These are phyloP conservation scores for Rhodotorula paludigena DNA, from an alignment of 768 basidiomycete species.

Conservation along the genomic window DNA sequence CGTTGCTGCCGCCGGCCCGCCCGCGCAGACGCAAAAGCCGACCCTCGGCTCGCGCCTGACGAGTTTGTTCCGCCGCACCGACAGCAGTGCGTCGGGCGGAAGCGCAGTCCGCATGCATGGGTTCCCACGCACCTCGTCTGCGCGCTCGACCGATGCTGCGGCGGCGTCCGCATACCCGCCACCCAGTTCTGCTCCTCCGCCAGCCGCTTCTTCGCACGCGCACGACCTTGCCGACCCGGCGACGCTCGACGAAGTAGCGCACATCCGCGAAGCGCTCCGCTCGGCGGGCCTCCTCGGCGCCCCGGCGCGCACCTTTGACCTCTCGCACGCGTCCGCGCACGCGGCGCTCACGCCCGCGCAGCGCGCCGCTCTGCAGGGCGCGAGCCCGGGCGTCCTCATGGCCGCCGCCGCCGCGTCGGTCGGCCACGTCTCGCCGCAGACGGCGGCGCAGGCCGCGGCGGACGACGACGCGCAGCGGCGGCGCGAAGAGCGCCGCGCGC, in stretches of 20 bases:
- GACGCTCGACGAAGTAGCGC: not conserved
- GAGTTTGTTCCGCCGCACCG: too few relatives aligned
- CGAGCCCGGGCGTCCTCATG: not conserved
- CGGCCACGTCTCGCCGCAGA: too few relatives aligned
- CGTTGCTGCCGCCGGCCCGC: too few relatives aligned
- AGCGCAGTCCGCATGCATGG: too few relatives aligned
- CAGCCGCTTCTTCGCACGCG: too few relatives aligned
- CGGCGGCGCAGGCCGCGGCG: not conserved
- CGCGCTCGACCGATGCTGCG: too few relatives aligned
- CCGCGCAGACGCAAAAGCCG: too few relatives aligned
- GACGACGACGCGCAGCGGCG: not conserved
- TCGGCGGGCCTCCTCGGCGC: not conserved
- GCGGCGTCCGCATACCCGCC: not conserved
- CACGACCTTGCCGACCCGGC: not conserved
- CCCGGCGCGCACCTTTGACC: not conserved
- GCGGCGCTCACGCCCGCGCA: not conserved
- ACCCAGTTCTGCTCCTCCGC: not conserved
- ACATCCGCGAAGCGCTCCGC: not conserved
- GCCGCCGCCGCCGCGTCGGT: not conserved
- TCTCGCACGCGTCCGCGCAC: not conserved
- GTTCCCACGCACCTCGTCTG: too few relatives aligned
- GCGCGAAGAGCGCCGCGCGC: conserved; percentile 8
- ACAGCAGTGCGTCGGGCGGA: too few relatives aligned
- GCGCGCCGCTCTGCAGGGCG: not conserved
- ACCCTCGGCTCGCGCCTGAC: too few relatives aligned